A percentile compares a stretch with the other conserved stretches of the same genome.
Evolutionary conservation across 805 yeast genomes (phyloP).

Genomic region (Millerozyma acaciae): DNA sequence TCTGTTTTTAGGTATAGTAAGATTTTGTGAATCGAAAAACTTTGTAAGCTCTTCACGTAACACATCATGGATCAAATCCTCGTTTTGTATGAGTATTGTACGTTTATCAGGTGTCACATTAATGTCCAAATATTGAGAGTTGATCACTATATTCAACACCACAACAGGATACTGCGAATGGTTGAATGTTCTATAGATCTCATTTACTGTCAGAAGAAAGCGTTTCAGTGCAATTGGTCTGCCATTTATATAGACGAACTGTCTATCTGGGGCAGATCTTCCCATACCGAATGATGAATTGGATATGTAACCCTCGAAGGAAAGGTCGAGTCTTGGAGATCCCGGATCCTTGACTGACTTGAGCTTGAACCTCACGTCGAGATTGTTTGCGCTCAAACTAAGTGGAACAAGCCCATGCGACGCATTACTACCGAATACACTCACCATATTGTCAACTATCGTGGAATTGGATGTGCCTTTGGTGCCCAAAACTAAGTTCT

Average conservation of each 20-base stretch:
- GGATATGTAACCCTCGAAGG: slow-evolving; percentile 63
- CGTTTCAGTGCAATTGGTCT: slow-evolving; percentile 66
- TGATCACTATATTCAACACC: slow-evolving; percentile 55
- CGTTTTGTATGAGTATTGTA: slow-evolving; percentile 64
- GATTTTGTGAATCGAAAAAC: slow-evolving; percentile 42
- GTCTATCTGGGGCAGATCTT: slow-evolving; percentile 69
- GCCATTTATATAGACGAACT: slow-evolving; percentile 65
- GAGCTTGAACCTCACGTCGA: slow-evolving; percentile 17
- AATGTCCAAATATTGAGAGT: slow-evolving; percentile 60
- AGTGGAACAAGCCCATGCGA: slow-evolving; percentile 55
- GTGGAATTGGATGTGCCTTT: slow-evolving; percentile 45
- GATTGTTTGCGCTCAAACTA: slow-evolving; percentile 34
- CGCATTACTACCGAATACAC: slow-evolving; percentile 68
- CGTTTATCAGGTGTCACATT: slow-evolving; percentile 93
- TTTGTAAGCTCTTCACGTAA: slow-evolving; percentile 48
- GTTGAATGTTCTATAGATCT: slow-evolving; percentile 68
- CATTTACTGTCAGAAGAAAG: slow-evolving; percentile 60
- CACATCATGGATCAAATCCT: slow-evolving; percentile 51
- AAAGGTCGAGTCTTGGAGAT: slow-evolving; percentile 20
- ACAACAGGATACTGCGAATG: slow-evolving; percentile 70
- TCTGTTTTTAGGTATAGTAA: slow-evolving; percentile 31
- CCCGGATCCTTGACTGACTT: slow-evolving; percentile 7
- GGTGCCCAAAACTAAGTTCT: slow-evolving; percentile 54
- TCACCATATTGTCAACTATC: slow-evolving; percentile 50
- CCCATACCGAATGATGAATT: slow-evolving; percentile 71